A percentile compares a stretch with the other conserved stretches of the same genome.
Evolutionary conservation across 2,329 filamentous ascomycete species (phyloP).

Genomic region (Scedosporium minutisporum): DNA sequence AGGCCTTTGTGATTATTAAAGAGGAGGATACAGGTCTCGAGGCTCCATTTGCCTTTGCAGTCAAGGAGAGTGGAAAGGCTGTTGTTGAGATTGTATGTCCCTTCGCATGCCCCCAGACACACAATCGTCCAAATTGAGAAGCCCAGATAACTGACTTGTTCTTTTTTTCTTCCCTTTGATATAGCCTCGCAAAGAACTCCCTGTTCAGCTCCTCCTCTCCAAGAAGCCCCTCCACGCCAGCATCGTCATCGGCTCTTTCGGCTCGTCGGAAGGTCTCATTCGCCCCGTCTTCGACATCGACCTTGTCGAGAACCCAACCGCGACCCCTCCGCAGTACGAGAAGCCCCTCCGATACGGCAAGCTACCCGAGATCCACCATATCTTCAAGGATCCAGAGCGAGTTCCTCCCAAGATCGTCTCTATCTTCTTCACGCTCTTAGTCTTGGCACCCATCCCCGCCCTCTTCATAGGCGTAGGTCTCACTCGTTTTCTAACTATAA

Average conservation of each 20-base stretch:
- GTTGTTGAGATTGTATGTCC: conserved; percentile 70
- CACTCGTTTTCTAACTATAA: not conserved
- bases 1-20: conserved; percentile 79
- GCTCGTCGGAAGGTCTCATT: conserved; percentile 57
- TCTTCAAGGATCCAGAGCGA: conserved; percentile 70
- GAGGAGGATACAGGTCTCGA: conserved; percentile 70
- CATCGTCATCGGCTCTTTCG: conserved; percentile 79
- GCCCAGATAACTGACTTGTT: conserved; percentile 10
- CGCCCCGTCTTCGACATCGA: conserved; percentile 64
- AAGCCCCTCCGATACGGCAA: conserved; percentile 74
- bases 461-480: conserved; percentile 59
- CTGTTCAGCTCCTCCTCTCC: conserved; percentile 65
- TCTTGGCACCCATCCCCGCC: conserved; percentile 63
- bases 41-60: conserved; percentile 70
- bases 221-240: conserved; percentile 64
- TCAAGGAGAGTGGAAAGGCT: conserved; percentile 84
- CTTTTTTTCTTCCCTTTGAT: conserved; percentile 4
- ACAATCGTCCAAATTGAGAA: not conserved
- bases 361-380: conserved; percentile 78
- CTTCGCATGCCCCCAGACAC: not conserved
- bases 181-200: conserved; percentile 82
- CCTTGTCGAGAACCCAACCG: conserved; percentile 53
- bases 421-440: conserved; percentile 62
- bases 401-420: conserved; percentile 76
- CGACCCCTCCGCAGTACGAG: conserved; percentile 50